Percentiles rank a stretch among this genome's conserved stretches.
These are phyloP conservation scores for Stephania cephalantha DNA, from an alignment of 164 flowering plant genomes.

Conservation along the genomic window DNA sequence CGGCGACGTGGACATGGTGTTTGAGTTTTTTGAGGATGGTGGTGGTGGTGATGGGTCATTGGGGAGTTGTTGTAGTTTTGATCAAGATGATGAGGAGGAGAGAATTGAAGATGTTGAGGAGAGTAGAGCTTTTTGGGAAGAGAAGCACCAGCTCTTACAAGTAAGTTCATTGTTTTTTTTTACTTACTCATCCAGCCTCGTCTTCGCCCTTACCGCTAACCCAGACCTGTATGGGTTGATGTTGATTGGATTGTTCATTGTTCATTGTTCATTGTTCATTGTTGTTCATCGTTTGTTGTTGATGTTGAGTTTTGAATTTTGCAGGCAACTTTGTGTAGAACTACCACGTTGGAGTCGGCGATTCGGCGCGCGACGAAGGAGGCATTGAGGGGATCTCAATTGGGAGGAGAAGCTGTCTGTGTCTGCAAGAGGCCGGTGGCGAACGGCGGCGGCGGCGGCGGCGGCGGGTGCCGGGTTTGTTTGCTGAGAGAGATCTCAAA, in stretches of 20 bases:
- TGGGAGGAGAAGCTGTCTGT: slow-evolving; percentile 27
- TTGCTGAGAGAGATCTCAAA: slow-evolving; percentile 35
- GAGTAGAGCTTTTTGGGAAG: slow-evolving; percentile 23
- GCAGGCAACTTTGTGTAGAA: slow-evolving; percentile 56
- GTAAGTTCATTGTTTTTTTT: slow-evolving; percentile 11
- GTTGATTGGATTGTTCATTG: too few relatives aligned
- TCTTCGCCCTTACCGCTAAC: too few relatives aligned
- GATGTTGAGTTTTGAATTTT: not conserved
- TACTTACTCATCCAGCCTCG: too few relatives aligned
- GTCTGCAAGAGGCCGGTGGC: slow-evolving; percentile 32
- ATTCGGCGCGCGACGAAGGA: slow-evolving; percentile 52
- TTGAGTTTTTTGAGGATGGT: slow-evolving; percentile 38
- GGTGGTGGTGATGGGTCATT: slow-evolving; percentile 9
- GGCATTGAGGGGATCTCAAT: slow-evolving; percentile 37
- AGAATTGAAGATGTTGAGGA: slow-evolving; percentile 10
- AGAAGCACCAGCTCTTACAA: slow-evolving; percentile 22
- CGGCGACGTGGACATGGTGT: slow-evolving; percentile 35
- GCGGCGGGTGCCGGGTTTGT: slow-evolving; percentile 58
- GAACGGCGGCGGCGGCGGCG: slow-evolving; percentile 15
- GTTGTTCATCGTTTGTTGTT: not conserved
- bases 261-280: not conserved
- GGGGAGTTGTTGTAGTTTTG: slow-evolving; percentile 11
- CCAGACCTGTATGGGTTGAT: too few relatives aligned
- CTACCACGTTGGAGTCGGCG: slow-evolving; percentile 50
- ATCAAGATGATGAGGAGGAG: slow-evolving; percentile 11